These are phyloP conservation scores for Solanum lycopersicoides DNA, from an alignment of 257 asterid genomes.

Conservation along the genomic window DNA sequence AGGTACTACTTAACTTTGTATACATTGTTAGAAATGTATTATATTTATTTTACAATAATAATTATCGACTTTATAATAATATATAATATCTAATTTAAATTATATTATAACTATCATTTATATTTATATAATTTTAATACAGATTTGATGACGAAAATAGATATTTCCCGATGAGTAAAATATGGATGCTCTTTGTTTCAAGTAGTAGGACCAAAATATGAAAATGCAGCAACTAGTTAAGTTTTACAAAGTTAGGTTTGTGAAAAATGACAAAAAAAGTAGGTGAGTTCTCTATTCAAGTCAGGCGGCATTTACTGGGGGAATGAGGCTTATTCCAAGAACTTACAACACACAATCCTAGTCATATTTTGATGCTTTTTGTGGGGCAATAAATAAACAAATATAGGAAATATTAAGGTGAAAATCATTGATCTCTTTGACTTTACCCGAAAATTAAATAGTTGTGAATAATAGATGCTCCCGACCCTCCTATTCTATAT, in stretches of 20 bases:
- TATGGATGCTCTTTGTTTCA: background rate
- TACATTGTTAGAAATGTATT: too few relatives aligned
- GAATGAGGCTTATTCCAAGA: background rate
- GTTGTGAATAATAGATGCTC: too few relatives aligned
- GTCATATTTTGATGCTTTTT: background rate
- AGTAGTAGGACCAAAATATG: background rate
- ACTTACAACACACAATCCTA: background rate
- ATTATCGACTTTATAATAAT: too few relatives aligned
- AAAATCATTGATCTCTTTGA: background rate
- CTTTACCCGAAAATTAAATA: background rate
- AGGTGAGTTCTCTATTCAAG: background rate
- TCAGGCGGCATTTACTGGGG: background rate
- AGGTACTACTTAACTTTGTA: too few relatives aligned
- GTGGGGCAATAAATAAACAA: background rate
- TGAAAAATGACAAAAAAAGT: background rate
- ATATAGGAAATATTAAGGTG: background rate
- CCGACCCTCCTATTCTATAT: too few relatives aligned
- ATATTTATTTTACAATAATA: too few relatives aligned
- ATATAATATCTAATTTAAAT: too few relatives aligned
- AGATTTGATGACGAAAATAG: background rate
- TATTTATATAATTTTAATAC: too few relatives aligned
- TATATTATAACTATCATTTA: too few relatives aligned
- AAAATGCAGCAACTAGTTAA: background rate
- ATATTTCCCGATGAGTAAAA: background rate
- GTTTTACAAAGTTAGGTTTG: background rate